Evolutionary conservation across 768 basidiomycete genomes (phyloP).

Genomic region (Pleurotus eryngii): DNA sequence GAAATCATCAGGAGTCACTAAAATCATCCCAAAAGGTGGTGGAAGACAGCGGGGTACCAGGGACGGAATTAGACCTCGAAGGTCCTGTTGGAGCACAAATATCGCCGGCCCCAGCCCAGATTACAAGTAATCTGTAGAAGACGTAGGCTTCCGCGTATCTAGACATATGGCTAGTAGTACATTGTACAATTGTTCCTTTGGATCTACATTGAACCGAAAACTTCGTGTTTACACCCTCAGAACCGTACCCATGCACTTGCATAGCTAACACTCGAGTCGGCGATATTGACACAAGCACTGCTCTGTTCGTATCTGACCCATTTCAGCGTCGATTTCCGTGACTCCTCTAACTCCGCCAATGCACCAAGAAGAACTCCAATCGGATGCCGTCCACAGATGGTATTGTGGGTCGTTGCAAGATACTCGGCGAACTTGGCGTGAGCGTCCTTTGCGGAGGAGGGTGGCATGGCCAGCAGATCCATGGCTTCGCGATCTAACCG

Average conservation of each 20-base stretch:
- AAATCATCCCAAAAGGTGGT: slow-evolving; percentile 46
- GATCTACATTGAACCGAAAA: not conserved
- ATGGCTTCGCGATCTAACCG: slow-evolving; percentile 87
- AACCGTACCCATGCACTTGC: slow-evolving; percentile 84
- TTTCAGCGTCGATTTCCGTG: slow-evolving; percentile 42
- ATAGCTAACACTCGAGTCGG: slow-evolving; percentile 94
- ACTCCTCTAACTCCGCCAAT: slow-evolving; percentile 52
- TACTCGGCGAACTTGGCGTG: slow-evolving; percentile 67
- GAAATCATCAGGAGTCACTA: not conserved
- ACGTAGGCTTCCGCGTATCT: not conserved
- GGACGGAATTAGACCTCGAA: slow-evolving; percentile 57
- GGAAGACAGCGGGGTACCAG: slow-evolving; percentile 67
- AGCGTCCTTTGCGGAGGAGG: slow-evolving; percentile 47
- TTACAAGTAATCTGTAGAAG: slow-evolving; percentile 34
- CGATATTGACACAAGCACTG: slow-evolving; percentile 59
- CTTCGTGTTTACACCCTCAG: slow-evolving; percentile 23
- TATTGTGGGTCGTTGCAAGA: slow-evolving; percentile 77
- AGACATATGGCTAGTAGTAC: not conserved
- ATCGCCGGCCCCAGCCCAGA: slow-evolving; percentile 5
- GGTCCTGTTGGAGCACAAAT: slow-evolving; percentile 55
- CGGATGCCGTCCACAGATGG: slow-evolving; percentile 95
- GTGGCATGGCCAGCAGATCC: slow-evolving; percentile 59
- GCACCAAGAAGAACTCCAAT: slow-evolving; percentile 90
- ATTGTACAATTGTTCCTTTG: not conserved
- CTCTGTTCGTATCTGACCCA: slow-evolving; percentile 97